phyloP scores from a whole-genome alignment of 2,329 filamentous ascomycete species.

The Botrytis galanthina region DNA sequence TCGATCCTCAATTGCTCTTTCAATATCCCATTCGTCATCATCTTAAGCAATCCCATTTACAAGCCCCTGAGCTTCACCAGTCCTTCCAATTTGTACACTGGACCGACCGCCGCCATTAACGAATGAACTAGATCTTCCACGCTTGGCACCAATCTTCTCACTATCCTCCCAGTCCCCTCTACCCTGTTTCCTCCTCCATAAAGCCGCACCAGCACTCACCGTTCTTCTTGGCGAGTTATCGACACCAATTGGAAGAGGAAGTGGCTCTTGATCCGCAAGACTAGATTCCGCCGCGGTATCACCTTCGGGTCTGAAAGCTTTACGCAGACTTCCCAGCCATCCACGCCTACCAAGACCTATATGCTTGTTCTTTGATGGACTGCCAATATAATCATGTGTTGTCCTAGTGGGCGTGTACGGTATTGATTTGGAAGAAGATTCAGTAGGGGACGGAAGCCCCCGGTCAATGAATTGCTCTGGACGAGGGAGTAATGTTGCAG shows the following conservation, averaged over 20 bases:
- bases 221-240: constrained; percentile 40
- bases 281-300: neutral
- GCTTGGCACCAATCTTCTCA: constrained; percentile 18
- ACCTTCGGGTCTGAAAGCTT: constrained; percentile 29
- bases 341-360: constrained; percentile 23
- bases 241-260: constrained; percentile 31
- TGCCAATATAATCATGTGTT: constrained; percentile 42
- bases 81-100: neutral
- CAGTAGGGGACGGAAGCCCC: neutral
- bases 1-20: constrained; percentile 66
- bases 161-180: constrained; percentile 51
- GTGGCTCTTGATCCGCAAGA: constrained; percentile 22
- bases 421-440: constrained; percentile 14
- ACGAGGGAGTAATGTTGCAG: constrained; percentile 33
- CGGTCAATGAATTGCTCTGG: constrained; percentile 21
- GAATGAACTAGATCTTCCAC: constrained; percentile 29
- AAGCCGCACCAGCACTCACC: constrained; percentile 47
- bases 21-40: constrained; percentile 69
- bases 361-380: constrained; percentile 57
- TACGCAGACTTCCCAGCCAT: constrained; percentile 66
- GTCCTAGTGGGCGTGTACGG: constrained; percentile 27
- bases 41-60: constrained; percentile 30
- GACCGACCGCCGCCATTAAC: constrained; percentile 21
- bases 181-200: constrained; percentile 50
- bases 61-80: neutral